Evolutionary conservation across 2,329 filamentous ascomycete genomes (phyloP), one percentile per base, ranked within the genome.

Genomic region (Pseudomassariella vexata): DNA sequence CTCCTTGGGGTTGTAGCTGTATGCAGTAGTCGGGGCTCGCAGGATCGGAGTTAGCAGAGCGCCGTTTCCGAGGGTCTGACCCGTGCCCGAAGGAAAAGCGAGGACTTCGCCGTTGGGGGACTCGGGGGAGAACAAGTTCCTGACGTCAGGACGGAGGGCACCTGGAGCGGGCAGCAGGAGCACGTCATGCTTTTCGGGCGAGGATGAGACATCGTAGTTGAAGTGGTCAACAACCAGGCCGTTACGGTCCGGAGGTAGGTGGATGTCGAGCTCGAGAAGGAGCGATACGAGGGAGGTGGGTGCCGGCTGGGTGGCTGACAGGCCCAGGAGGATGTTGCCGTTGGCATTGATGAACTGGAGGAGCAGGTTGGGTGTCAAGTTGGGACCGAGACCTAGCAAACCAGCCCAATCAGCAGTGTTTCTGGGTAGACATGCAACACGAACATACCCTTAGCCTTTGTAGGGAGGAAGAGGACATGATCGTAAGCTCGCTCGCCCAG

Each of bases 161-260:
- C 66, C 63, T 4, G 88, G 85, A 21, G 76, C 70, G 25, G 84
- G 76, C 31, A 95, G 65, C 19, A 95, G 71, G 26, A 98, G 69
- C 19, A 95, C 85, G 61, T 96, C 87, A 62, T 98, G 92, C 53
- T 79, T 76, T 43, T 95, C 88, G 30, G 79, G 54, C 5, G 90
- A 82, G 24, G 82, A 86, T 19, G 74, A 47, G 35, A 73, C 70
- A 53, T 96, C 90, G 63, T 92, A 92, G 66, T 86, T 84, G 77
- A 96, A 95, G 68, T 98, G 92, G 62, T 96, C 92, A 40, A 96
- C 82, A 5, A 95, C 82, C 36, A 90, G 68, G 36, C 85, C 80
- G 35, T 82, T 86, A 51, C 89, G 85, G 61, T 95, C 90, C 21
- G 77, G 64, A 23, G 92, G 86, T n/a, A 95, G 76, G 45, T 80